Evolutionary conservation across 192 early-diverging fungal species (phyloP), one percentile per base, ranked within the genome.

Genomic region (Umbelopsis sp.): DNA sequence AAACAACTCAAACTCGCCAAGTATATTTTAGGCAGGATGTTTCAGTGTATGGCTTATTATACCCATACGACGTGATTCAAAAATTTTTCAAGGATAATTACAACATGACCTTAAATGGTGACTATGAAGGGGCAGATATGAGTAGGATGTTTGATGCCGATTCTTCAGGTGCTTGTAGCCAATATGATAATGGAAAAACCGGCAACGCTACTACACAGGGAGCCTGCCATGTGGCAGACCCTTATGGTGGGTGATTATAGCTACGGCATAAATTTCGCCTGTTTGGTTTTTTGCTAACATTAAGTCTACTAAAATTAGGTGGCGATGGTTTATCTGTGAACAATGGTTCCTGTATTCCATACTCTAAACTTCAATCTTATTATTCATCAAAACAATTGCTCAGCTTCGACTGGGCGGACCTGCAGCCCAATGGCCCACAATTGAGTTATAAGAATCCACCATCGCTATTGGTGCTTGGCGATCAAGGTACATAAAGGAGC

Each of bases 381-480:
- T 48, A 47, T 47, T 22, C 41, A 44, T 66, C 65, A 9, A 46
- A 46, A 18, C 22, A 23, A 12, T 13, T 66, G n/a, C 65, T 66
- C 20, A 66, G 46, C n/a, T 66, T 21, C 23, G 65, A 66, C 45
- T 66, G 65, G 65, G 45, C 21, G 13, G 65, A 66, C 45, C 15
- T 66, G 65, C 45, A 47, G 12, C 65, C 65, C 3, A 21, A 22
- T 25, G 65, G 46, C 21, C 9, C 35, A 16, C 35, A 72, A 13
- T 46, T 72, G 16, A 49, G 37, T 21, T 35, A 67, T 35, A 41
- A 46, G 5, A 49, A 67, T 46, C 55, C 55, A 16, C 55, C 55
- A 37, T 12, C 55, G 8, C 20, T 72, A 10, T 37, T 73, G 8
- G 51, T 78, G 27, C 27, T 78, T 10, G 76, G 76, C 18, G 67